These are phyloP conservation scores for Saccharomycopsis amapae DNA, from an alignment of 805 yeast species.

Conservation along the genomic window DNA sequence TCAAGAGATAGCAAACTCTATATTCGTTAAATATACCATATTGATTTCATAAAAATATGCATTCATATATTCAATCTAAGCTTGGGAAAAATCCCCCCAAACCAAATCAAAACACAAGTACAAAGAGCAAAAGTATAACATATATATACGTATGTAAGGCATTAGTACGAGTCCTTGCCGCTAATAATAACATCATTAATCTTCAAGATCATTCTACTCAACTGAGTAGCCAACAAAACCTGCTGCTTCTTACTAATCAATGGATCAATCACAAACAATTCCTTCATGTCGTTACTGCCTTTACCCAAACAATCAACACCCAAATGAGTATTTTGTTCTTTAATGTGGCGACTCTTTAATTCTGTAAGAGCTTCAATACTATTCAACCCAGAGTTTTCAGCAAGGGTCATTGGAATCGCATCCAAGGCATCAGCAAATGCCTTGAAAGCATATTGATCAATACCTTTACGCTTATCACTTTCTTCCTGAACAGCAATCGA, in stretches of 20 bases:
- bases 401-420: constrained; percentile 86
- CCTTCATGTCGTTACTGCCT: constrained; percentile 88
- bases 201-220: constrained; percentile 95
- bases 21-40: too few relatives aligned
- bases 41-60: too few relatives aligned
- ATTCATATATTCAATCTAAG: too few relatives aligned
- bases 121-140: too few relatives aligned
- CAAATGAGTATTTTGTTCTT: constrained; percentile 57
- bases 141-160: not conserved
- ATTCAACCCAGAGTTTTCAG: constrained; percentile 93
- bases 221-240: constrained; percentile 88
- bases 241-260: constrained; percentile 97
- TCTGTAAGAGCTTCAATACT: constrained; percentile 85
- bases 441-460: constrained; percentile 96
- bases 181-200: constrained; percentile 93
- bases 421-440: constrained; percentile 91
- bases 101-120: too few relatives aligned
- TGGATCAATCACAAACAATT: constrained; percentile 92
- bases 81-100: too few relatives aligned
- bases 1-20: too few relatives aligned
- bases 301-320: constrained; percentile 94
- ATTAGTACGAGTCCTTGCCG: constrained; percentile 66
- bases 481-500: constrained; percentile 85
- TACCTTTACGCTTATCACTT: constrained; percentile 90
- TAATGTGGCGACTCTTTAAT: constrained; percentile 78